A percentile compares a stretch with the other conserved stretches of the same genome.
These are phyloP conservation scores for Cladosporium sp. DNA, from an alignment of 2,329 filamentous ascomycete genomes.

Conservation along the genomic window DNA sequence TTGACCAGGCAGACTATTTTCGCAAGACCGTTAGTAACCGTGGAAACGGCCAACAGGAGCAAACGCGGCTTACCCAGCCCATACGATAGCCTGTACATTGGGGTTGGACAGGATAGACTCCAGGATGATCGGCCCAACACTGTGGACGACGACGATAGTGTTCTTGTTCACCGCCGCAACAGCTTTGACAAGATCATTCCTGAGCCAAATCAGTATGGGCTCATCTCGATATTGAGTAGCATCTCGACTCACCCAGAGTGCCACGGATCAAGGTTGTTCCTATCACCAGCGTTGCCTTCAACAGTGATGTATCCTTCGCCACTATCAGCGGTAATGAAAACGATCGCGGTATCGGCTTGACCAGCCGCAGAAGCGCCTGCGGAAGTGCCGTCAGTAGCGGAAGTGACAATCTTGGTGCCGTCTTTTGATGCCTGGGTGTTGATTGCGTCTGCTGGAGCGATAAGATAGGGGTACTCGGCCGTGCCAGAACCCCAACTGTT, in stretches of 20 bases:
- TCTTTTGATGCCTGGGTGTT: constrained; percentile 27
- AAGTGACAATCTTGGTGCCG: constrained; percentile 29
- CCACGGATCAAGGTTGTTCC: constrained; percentile 39
- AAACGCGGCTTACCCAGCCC: constrained; percentile 28
- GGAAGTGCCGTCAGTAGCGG: constrained; percentile 27
- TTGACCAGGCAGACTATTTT: constrained; percentile 32
- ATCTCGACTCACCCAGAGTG: constrained; percentile 25
- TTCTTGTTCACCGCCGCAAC: constrained; percentile 24
- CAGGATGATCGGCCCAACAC: constrained; percentile 39
- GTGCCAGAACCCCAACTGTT: constrained; percentile 36
- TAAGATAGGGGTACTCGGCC: constrained; percentile 34
- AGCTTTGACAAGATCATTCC: constrained; percentile 37
- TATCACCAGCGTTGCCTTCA: constrained; percentile 39
- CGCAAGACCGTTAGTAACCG: neutral
- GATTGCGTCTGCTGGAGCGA: constrained; percentile 40
- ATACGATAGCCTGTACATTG: constrained; percentile 41
- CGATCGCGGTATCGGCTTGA: constrained; percentile 43
- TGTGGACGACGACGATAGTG: constrained; percentile 34
- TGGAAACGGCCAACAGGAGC: too few species aligned
- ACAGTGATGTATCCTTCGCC: constrained; percentile 45
- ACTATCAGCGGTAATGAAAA: constrained; percentile 53
- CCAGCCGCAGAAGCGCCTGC: constrained; percentile 6
- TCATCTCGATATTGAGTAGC: neutral
- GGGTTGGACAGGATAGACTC: constrained; percentile 36
- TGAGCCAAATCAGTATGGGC: neutral